phyloP scores from a whole-genome alignment of 768 basidiomycete genomes.

The Trametes punicea region DNA sequence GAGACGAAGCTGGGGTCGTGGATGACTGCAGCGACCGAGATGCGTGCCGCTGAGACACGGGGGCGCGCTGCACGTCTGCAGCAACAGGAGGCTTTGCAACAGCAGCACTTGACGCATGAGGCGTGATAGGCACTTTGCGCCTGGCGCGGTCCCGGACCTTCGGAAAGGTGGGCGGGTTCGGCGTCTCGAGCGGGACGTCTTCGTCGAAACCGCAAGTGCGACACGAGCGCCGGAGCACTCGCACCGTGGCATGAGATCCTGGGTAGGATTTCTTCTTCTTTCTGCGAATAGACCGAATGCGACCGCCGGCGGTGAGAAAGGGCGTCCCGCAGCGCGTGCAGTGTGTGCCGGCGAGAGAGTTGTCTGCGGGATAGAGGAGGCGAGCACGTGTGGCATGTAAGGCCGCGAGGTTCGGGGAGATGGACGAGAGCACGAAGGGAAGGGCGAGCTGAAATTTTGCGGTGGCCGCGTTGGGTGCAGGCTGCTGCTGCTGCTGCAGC shows the following conservation, averaged over 20 bases:
- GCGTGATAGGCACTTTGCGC: conserved; percentile 1
- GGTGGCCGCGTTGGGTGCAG: conserved; percentile 16
- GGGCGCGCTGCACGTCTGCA: conserved; percentile 1
- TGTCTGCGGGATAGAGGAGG: conserved; percentile 24
- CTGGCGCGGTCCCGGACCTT: conserved; percentile 19
- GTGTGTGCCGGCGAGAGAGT: conserved; percentile 28
- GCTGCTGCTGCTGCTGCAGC: too few relatives aligned
- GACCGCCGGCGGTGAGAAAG: conserved; percentile 39
- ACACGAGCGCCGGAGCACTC: conserved; percentile 27
- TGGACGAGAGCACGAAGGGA: conserved; percentile 44
- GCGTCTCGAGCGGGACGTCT: conserved; percentile 24
- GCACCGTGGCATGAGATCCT: neutral
- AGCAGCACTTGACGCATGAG: neutral
- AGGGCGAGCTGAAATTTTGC: conserved; percentile 38
- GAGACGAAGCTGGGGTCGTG: conserved; percentile 9
- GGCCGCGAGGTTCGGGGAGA: conserved; percentile 60
- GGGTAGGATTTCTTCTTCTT: conserved; percentile 19
- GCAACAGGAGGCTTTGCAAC: neutral
- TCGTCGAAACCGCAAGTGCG: conserved; percentile 27
- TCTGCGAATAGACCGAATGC: conserved; percentile 35
- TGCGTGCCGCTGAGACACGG: conserved; percentile 4
- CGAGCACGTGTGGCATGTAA: conserved; percentile 49
- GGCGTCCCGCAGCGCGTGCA: conserved; percentile 56
- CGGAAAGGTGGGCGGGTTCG: conserved; percentile 21
- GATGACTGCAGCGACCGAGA: neutral